These are phyloP conservation scores for Euphorbia pulcherrima DNA, from an alignment of 345 rosid species.

Conservation along the genomic window DNA sequence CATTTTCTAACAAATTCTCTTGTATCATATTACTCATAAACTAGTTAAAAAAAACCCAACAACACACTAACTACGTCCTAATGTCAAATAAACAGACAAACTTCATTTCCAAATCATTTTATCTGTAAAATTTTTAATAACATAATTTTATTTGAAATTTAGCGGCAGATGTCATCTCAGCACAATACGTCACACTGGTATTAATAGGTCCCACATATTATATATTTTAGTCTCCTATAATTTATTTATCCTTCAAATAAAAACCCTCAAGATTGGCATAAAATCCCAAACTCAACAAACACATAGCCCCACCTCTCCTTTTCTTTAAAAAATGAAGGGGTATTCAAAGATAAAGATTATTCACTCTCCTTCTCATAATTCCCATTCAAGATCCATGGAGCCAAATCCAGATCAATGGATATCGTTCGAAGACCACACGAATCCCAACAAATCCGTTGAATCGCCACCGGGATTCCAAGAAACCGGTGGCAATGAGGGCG, in stretches of 20 bases:
- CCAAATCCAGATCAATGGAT: slow-evolving; percentile 33
- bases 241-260: too few relatives aligned
- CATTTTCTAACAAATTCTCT: background rate
- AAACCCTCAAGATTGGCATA: too few relatives aligned
- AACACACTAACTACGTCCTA: background rate
- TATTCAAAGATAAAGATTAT: slow-evolving; percentile 40
- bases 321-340: slow-evolving; percentile 28
- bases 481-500: background rate
- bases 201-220: too few relatives aligned
- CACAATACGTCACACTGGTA: too few relatives aligned
- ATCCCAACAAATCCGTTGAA: background rate
- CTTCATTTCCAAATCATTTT: too few relatives aligned
- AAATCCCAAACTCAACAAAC: too few relatives aligned
- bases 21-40: background rate
- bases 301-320: background rate
- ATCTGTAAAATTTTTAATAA: too few relatives aligned
- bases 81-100: background rate
- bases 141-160: too few relatives aligned
- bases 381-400: slow-evolving; percentile 37
- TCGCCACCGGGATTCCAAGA: background rate
- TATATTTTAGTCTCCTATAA: too few relatives aligned
- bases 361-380: slow-evolving; percentile 11
- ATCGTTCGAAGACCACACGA: slow-evolving; percentile 4
- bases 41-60: background rate
- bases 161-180: too few relatives aligned